Evolutionary conservation across 495 filamentous ascomycete genomes (phyloP).

Genomic region (Neurospora sp.): DNA sequence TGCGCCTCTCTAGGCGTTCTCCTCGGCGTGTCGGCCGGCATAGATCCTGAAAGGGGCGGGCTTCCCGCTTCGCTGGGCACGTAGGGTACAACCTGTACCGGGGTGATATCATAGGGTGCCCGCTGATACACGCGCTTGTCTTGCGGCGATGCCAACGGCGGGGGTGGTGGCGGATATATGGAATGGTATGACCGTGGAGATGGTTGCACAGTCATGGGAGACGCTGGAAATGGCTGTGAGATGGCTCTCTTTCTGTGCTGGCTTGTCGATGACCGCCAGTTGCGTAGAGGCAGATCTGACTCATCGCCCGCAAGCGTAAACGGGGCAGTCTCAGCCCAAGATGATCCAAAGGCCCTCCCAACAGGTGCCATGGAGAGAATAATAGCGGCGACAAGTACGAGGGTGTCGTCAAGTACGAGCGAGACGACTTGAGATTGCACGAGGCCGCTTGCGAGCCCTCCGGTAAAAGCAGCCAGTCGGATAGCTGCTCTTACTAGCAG

Average conservation of each 20-base stretch:
- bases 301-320: background rate
- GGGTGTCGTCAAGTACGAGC: constrained; percentile 28
- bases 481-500: constrained; percentile 26
- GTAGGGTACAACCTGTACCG: constrained; percentile 3
- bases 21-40: background rate
- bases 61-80: constrained; percentile 1
- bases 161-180: background rate
- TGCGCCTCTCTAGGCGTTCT: background rate
- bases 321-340: constrained; percentile 23
- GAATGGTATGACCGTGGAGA: background rate
- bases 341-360: constrained; percentile 17
- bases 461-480: constrained; percentile 23
- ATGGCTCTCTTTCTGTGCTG: constrained; percentile 1
- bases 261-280: background rate
- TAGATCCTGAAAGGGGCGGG: background rate
- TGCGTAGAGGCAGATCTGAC: background rate
- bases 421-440: constrained; percentile 18
- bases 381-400: constrained; percentile 23
- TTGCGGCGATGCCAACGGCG: constrained; percentile 6
- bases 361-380: constrained; percentile 15
- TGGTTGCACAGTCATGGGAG: background rate
- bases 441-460: constrained; percentile 13
- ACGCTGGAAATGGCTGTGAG: constrained; percentile 1
- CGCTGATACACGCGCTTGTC: constrained; percentile 11
- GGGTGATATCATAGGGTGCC: constrained; percentile 3